Evolutionary conservation across 2,329 filamentous ascomycete genomes (phyloP).

Genomic region (Ceratocystis eucalypticola): DNA sequence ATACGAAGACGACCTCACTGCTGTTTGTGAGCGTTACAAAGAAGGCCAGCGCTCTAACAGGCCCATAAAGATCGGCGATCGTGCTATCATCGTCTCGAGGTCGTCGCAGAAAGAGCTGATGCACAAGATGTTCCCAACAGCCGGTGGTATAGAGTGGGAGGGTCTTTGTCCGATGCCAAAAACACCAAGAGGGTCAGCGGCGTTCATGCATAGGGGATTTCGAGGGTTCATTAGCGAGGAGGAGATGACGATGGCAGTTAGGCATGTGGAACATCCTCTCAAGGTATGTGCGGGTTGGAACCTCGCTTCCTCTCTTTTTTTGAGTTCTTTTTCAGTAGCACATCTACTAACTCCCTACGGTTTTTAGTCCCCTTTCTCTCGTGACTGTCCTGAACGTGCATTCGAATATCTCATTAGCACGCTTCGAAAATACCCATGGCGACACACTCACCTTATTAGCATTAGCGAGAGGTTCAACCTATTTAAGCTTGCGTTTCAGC

Average conservation of each 20-base stretch:
- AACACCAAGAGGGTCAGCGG: slow-evolving; percentile 25
- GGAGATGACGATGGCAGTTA: slow-evolving; percentile 49
- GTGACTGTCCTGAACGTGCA: slow-evolving; percentile 48
- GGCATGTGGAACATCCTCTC: slow-evolving; percentile 48
- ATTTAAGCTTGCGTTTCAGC: slow-evolving; percentile 36
- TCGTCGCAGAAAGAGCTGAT: slow-evolving; percentile 45
- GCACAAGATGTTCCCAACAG: slow-evolving; percentile 47
- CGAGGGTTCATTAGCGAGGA: slow-evolving; percentile 48
- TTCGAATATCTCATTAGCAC: slow-evolving; percentile 54
- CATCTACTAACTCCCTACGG: slow-evolving; percentile 13
- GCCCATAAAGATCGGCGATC: slow-evolving; percentile 40
- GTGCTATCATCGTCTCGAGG: slow-evolving; percentile 43
- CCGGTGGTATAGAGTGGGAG: slow-evolving; percentile 43
- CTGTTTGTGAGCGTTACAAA: slow-evolving; percentile 36
- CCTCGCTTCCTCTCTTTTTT: not conserved
- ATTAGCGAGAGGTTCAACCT: slow-evolving; percentile 42
- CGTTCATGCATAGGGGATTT: slow-evolving; percentile 32
- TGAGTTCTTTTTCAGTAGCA: not conserved
- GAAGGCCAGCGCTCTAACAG: slow-evolving; percentile 29
- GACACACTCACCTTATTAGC: slow-evolving; percentile 42
- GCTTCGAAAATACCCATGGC: slow-evolving; percentile 50
- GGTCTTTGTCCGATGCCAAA: slow-evolving; percentile 30
- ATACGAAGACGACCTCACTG: slow-evolving; percentile 38
- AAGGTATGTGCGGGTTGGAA: slow-evolving; percentile 37
- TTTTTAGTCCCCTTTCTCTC: slow-evolving; percentile 44